A percentile compares a stretch with the other conserved stretches of the same genome.
These are phyloP conservation scores for Apiospora pterosperma DNA, from an alignment of 2,329 filamentous ascomycete species.

Conservation along the genomic window DNA sequence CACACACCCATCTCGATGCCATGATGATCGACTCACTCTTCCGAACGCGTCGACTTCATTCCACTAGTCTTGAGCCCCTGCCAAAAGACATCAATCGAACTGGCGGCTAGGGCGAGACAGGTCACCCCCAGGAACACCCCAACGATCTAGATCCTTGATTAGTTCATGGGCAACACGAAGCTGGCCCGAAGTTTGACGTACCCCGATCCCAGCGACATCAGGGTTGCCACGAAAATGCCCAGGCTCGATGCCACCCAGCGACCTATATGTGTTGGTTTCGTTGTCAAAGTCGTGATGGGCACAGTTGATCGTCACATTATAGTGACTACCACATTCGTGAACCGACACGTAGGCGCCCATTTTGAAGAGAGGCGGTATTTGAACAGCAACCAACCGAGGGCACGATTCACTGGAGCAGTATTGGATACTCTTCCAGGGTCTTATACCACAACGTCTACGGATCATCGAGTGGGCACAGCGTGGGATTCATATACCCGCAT, in stretches of 20 bases:
- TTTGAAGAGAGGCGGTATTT: background rate
- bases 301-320: slow-evolving; percentile 16
- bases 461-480: background rate
- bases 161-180: background rate
- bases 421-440: background rate
- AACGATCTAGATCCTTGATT: background rate
- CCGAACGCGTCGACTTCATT: background rate
- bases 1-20: background rate
- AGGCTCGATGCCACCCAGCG: background rate
- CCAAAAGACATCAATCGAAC: background rate
- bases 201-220: background rate
- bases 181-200: background rate
- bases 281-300: background rate
- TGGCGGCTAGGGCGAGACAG: background rate
- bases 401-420: background rate
- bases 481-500: background rate
- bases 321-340: slow-evolving; percentile 13
- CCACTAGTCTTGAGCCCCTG: background rate
- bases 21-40: background rate
- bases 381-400: background rate
- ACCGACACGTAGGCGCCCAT: slow-evolving; percentile 20
- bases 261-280: background rate
- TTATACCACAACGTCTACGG: background rate
- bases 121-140: background rate
- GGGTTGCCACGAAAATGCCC: background rate